Evolutionary conservation across 2,329 filamentous ascomycete species (phyloP).

Genomic region (Aureobasidium sp.): DNA sequence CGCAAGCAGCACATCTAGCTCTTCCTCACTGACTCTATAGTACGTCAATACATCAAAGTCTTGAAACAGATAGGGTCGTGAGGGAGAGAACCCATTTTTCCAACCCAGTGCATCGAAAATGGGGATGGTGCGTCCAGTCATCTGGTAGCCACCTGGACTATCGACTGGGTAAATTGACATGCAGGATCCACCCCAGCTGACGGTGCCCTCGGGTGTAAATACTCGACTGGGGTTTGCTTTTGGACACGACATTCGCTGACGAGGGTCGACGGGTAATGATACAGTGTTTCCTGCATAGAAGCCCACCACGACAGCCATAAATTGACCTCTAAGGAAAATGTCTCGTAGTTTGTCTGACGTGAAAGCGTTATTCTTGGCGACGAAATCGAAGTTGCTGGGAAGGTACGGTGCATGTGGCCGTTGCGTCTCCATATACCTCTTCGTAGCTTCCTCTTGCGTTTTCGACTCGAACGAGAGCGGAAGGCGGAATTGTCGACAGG

Average conservation of each 20-base stretch:
- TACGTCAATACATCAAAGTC: slow-evolving; percentile 53
- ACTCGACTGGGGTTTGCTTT: slow-evolving; percentile 53
- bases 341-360: slow-evolving; percentile 42
- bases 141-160: slow-evolving; percentile 51
- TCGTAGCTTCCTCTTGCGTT: slow-evolving; percentile 45
- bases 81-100: slow-evolving; percentile 42
- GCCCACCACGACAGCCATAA: slow-evolving; percentile 49
- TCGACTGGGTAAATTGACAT: slow-evolving; percentile 52
- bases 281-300: slow-evolving; percentile 49
- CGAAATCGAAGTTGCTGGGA: slow-evolving; percentile 55
- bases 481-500: slow-evolving; percentile 37
- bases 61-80: slow-evolving; percentile 48
- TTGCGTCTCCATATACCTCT: slow-evolving; percentile 56
- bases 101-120: slow-evolving; percentile 49
- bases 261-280: slow-evolving; percentile 47
- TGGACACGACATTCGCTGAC: slow-evolving; percentile 45
- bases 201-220: slow-evolving; percentile 50
- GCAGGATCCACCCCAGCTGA: slow-evolving; percentile 50
- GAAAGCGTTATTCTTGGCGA: slow-evolving; percentile 50
- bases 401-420: slow-evolving; percentile 55
- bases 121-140: slow-evolving; percentile 45
- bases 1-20: slow-evolving; percentile 44
- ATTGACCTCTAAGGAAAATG: slow-evolving; percentile 44
- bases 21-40: slow-evolving; percentile 46
- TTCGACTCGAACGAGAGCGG: slow-evolving; percentile 39